Base-by-base conservation (phyloP, 306 rosid species). In the Ceratonia siliqua region DNA sequence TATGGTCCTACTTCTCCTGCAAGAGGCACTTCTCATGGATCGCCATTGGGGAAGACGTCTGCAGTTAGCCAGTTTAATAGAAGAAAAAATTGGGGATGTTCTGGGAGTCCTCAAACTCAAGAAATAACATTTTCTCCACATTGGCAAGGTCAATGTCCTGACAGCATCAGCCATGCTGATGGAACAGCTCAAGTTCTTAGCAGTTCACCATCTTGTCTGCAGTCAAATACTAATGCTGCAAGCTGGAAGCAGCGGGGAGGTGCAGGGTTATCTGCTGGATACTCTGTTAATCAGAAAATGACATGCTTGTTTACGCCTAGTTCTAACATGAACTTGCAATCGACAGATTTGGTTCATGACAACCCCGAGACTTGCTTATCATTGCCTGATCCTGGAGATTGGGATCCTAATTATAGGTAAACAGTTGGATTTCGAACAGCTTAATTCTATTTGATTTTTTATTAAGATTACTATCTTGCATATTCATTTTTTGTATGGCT, bases 341-440 rank as follows among this genome's bases (percentile, higher is more conserved):
- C 87, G 9, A 57, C 78, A 1, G 94, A 88, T 48, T 68, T 70
- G 70, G 49, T 76, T 70, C 92, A 76, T 74, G 94, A 92, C 54
- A 86, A 79, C 81, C 76, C 81, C 2, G 99, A 89, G 63, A 48
- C 85, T 28, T 78, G 82, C 64, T 74, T 79, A 45, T 82, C 92
- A 5, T 75, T 89, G 85, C 99, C 99, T 71, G 92, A 95, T 86
- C 98, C 98, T 66, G 96, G 93, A 73, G 99, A 95, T 65, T 95
- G 99, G 99, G 99, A 95, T 83, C 99, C 99, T 62, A 89, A 90
- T 80, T 95, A 95, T 74, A 94, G 99, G 99, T 92, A 87, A 69
- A 75, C 33, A 14, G 32, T 39, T 68, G 57, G 48, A 67, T 82
- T 56, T 76, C 6, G 53, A 72, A 43, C 41, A n/a, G 54, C 54